Evolutionary conservation across 768 basidiomycete species (phyloP).

Genomic region (Fibroporia radiculosa): DNA sequence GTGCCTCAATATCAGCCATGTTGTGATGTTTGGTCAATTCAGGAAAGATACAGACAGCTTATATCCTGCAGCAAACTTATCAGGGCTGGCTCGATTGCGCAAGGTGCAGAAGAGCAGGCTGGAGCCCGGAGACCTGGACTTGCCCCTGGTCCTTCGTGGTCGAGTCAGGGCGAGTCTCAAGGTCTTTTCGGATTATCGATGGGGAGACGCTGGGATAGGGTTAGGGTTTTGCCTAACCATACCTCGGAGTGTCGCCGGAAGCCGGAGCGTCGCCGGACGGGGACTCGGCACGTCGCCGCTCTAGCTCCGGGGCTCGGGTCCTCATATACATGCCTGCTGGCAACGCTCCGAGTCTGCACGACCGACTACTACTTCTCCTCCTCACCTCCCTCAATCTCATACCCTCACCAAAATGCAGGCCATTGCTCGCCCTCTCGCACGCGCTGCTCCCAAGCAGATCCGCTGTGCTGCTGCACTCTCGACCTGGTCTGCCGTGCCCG

Average conservation of each 20-base stretch:
- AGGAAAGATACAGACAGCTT: too few species aligned
- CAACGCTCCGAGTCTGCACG: constrained; percentile 5
- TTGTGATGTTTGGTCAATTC: too few species aligned
- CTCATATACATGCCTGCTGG: not conserved
- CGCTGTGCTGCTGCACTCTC: constrained; percentile 42
- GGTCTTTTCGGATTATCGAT: not conserved
- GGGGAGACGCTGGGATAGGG: constrained; percentile 5
- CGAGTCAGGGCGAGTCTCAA: constrained; percentile 4
- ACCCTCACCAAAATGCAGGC: constrained; percentile 34
- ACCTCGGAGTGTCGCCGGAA: not conserved
- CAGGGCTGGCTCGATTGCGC: too few species aligned
- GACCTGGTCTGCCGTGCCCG: constrained; percentile 74
- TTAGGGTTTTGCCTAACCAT: constrained; percentile 5
- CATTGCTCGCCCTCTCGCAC: constrained; percentile 34
- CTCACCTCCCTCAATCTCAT: not conserved
- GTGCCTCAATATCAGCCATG: constrained; percentile 20
- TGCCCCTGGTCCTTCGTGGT: too few species aligned
- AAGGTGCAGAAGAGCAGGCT: too few species aligned
- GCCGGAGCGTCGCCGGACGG: not conserved
- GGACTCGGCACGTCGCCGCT: constrained; percentile 4
- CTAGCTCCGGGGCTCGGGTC: constrained; percentile 7
- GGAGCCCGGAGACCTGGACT: too few species aligned
- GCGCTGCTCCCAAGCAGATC: constrained; percentile 38
- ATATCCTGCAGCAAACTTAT: too few species aligned
- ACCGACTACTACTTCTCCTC: constrained; percentile 6